Percentiles rank a stretch among this genome's conserved stretches.
Conservation (phyloP, 2,329 filamentous ascomycete genomes). For the Pseudomassariella vexata region DNA sequence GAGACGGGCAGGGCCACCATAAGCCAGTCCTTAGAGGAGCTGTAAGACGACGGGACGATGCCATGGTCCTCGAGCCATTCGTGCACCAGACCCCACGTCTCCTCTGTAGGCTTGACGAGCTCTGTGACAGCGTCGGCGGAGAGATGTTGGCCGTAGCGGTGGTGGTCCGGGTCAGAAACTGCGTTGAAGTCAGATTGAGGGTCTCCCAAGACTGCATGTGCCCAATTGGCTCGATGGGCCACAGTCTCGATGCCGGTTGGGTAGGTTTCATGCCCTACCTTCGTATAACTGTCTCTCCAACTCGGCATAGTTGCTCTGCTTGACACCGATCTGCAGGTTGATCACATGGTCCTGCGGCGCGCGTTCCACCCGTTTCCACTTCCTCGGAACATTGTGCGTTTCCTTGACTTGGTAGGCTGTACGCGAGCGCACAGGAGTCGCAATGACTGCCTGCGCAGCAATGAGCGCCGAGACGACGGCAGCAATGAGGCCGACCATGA, state of each 20-base stretch:
- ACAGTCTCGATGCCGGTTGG: no score
- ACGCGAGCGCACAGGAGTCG: constrained; percentile 17
- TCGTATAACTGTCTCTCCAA: constrained; percentile 46
- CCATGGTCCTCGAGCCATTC: constrained; percentile 6
- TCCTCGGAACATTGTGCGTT: constrained; percentile 41
- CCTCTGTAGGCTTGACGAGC: constrained; percentile 6
- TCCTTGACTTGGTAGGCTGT: constrained; percentile 43
- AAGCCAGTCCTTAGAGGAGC: constrained; percentile 2
- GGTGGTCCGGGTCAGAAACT: no score
- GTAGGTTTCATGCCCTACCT: no score
- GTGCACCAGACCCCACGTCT: constrained; percentile 1
- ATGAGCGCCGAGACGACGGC: constrained; percentile 18
- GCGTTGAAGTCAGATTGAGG: no score
- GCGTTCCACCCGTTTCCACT: constrained; percentile 41
- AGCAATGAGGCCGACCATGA: constrained; percentile 17
- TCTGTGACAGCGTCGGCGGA: constrained; percentile 3
- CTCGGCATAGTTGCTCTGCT: constrained; percentile 49
- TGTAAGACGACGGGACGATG: constrained; percentile 1
- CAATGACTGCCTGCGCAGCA: constrained; percentile 16
- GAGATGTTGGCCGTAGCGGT: constrained; percentile 7
- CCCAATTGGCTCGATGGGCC: no score
- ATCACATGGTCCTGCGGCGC: constrained; percentile 43
- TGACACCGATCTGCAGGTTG: constrained; percentile 51
- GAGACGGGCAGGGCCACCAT: constrained; percentile 3
- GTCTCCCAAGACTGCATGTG: no score